Base-by-base conservation (phyloP, 1,284 basidiomycete genomes). In the Apiotrichum laibachii region DNA sequence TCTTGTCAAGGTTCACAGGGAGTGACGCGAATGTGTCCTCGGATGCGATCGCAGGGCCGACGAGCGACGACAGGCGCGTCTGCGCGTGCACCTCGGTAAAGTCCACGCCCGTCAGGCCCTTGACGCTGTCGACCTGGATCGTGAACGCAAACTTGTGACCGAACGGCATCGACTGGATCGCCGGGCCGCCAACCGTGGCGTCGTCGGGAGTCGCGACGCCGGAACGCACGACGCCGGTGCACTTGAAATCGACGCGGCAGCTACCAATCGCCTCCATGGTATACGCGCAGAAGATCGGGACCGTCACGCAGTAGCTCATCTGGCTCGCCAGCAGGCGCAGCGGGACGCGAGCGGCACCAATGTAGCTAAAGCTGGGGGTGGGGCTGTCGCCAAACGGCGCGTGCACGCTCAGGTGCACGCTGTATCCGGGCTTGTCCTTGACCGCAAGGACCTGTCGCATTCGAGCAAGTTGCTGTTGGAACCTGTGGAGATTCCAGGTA, bases 371-470 rank as follows among this genome's bases (percentile, higher is more conserved):
- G 63, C 88, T 86, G 0, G 90, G 88, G 1, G 90, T 84, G 12
- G 88, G 88, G 48, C 84, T 84, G 74, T 93, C 88, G 77, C 90
- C 93, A 80, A 98, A 99, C 1, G 92, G 89, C 74, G 93, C 90
- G 64, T 92, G 88, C 42, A 89, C 88, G 43, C 90, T 90, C 78
- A 98, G 95, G 76, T 98, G 94, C 64, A 88, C 87, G 18, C 90
- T 89, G 77, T 92, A 95, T 15, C 89, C 89, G 8, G 95, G 94
- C 57, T 89, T 86, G 76, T 93, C 90, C 68, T 94, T 89, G 75
- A 93, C 92, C n/a, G 87, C 87, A 21, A 88, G 90, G 37, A 95
- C 81, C 72, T 95, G 95, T 49, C 92, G 88, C 94, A 99, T 99
- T 65, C 90, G 88, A 63, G 88, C 86, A 9, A 98, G 81, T 61